phyloP scores from a whole-genome alignment of 2,329 filamentous ascomycete genomes.

The Xylariaceae sp. region DNA sequence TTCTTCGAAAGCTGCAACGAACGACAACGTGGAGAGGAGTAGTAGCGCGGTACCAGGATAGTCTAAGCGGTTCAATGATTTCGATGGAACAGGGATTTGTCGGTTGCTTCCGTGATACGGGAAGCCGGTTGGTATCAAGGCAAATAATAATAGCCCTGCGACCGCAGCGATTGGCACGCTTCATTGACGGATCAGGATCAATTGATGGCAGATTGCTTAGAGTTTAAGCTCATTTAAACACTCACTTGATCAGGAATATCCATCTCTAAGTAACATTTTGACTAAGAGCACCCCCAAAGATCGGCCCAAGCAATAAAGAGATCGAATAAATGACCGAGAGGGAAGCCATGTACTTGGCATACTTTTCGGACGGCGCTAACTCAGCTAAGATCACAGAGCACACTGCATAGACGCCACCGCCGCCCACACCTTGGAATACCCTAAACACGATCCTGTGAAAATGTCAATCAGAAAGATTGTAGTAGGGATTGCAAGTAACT shows the following conservation, averaged over 20 bases:
- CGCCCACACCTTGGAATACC: slow-evolving; percentile 28
- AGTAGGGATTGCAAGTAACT: not conserved
- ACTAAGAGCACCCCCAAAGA: slow-evolving; percentile 22
- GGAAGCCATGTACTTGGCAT: slow-evolving; percentile 9
- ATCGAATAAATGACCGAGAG: slow-evolving; percentile 14
- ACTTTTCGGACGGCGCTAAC: slow-evolving; percentile 16
- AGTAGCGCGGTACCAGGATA: slow-evolving; percentile 1
- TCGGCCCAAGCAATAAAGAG: slow-evolving; percentile 16
- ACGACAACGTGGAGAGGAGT: not conserved
- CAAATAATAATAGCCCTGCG: not conserved
- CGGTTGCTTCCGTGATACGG: not conserved
- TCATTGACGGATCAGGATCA: not conserved
- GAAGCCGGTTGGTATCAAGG: slow-evolving; percentile 3
- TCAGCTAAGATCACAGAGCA: slow-evolving; percentile 19
- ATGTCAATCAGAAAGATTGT: not conserved
- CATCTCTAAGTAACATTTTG: slow-evolving; percentile 19
- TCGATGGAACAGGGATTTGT: not conserved
- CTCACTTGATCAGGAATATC: slow-evolving; percentile 22
- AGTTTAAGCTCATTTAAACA: not conserved
- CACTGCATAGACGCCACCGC: slow-evolving; percentile 23
- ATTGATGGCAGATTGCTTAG: not conserved
- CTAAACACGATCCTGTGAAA: slow-evolving; percentile 21
- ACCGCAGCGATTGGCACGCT: slow-evolving; percentile 1
- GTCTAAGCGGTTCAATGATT: slow-evolving; percentile 1
- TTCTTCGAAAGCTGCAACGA: slow-evolving; percentile 2